These are phyloP conservation scores for Penicillium ucsense DNA, from an alignment of 495 filamentous ascomycete species.

Conservation along the genomic window DNA sequence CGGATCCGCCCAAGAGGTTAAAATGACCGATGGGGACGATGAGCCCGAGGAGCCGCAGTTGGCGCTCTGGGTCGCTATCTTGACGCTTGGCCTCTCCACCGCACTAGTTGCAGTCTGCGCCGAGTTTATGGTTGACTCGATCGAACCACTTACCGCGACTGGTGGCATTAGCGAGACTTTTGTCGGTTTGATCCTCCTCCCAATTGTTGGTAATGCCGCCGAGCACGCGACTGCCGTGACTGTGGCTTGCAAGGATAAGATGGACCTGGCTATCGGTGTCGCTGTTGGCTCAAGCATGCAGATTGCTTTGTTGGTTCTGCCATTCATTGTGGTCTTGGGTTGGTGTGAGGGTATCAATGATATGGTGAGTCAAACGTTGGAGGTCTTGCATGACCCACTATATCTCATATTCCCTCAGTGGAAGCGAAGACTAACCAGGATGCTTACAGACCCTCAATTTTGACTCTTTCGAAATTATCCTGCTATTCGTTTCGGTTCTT, in stretches of 20 bases:
- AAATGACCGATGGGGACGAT: constrained; percentile 39
- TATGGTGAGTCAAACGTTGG: constrained; percentile 21
- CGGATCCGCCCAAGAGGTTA: constrained; percentile 33
- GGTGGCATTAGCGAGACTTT: constrained; percentile 60
- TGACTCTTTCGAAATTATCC: constrained; percentile 71
- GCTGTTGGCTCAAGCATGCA: constrained; percentile 82
- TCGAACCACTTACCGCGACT: constrained; percentile 53
- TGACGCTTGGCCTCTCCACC: constrained; percentile 62
- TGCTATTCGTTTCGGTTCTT: constrained; percentile 69
- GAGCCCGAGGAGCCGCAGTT: constrained; percentile 68
- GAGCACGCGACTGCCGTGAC: constrained; percentile 84
- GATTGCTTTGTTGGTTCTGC: constrained; percentile 72
- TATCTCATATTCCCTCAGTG: too few relatives aligned
- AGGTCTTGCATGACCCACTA: too few relatives aligned
- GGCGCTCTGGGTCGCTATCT: constrained; percentile 55
- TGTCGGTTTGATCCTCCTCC: constrained; percentile 73
- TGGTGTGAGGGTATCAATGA: constrained; percentile 56
- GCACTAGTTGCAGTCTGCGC: constrained; percentile 79
- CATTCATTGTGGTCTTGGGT: constrained; percentile 67
- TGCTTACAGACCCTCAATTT: constrained; percentile 58
- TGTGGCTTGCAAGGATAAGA: constrained; percentile 81
- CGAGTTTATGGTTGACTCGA: constrained; percentile 80
- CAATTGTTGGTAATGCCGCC: constrained; percentile 85
- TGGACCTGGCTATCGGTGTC: constrained; percentile 80
- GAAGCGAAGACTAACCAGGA: too few relatives aligned